Base-by-base conservation (phyloP, 108 stramenopile species). In the Skeletonema tropicum region DNA sequence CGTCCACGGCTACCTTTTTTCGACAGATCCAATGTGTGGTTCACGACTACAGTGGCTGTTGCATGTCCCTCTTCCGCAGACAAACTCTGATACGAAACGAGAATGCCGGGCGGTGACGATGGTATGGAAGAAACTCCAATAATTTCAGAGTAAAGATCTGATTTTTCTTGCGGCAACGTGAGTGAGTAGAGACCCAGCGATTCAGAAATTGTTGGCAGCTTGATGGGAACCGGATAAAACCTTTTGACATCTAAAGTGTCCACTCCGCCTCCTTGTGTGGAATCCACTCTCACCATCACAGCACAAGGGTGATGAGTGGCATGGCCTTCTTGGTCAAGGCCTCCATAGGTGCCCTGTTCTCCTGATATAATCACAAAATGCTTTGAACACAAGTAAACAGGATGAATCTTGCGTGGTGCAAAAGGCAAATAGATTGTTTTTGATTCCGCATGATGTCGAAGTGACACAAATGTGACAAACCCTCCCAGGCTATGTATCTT, bases 371-470 rank as follows among this genome's bases (percentile, higher is more conserved):
- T 58, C 12, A 93, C 59, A 41, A 89, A 87, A 58, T 85, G 77
- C 82, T 85, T 83, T 2, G 73, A 80, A 59, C 79, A 36, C 90
- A 88, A 93, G 26, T 61, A 62, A 6, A 92, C 48, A 12, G 90
- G 89, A 31, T 88, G 76, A 15, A 90, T 63, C 3, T 57, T 64
- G 3, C 61, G 66, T 1, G 90, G 89, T 23, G 81, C 84, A 85
- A 93, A 95, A 14, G 90, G 88, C 45, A 93, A 57, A 71, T 84
- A 92, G 39, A 95, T 62, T 15, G 94, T 93, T 46, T 79, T 77
- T 15, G 85, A 57, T 63, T 89, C 89, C 7, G 88, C 70, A 73
- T 58, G 87, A 55, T 86, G 77, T 39, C 84, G 81, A n/a, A 89
- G 57, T 14, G 91, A 90, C 9, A 90, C 63, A 63, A 92, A 90